Evolutionary conservation across 257 asterid genomes (phyloP).

Genomic region (Ilex aquifolium): DNA sequence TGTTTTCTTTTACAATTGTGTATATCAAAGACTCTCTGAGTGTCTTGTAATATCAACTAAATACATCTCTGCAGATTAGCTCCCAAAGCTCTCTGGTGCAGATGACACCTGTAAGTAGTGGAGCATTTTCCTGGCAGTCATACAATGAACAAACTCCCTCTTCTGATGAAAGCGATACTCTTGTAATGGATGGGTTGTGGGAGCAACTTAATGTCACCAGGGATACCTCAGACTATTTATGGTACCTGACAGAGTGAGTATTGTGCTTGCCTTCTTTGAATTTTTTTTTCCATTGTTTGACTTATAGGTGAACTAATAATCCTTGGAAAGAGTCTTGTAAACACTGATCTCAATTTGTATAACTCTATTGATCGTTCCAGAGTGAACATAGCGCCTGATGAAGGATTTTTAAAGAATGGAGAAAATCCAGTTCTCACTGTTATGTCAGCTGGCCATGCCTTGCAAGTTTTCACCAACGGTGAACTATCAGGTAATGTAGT

Average conservation of each 20-base stretch:
- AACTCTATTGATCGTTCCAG: conserved; percentile 29
- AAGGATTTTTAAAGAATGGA: conserved; percentile 61
- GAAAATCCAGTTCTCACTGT: conserved; percentile 53
- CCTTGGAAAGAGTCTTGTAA: not conserved
- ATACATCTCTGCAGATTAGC: conserved; percentile 7
- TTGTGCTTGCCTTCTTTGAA: conserved; percentile 1
- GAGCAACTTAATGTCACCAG: conserved; percentile 18
- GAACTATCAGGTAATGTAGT: conserved; percentile 44
- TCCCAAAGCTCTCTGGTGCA: conserved; percentile 5
- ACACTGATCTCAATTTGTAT: not conserved
- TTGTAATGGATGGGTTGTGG: conserved; percentile 7
- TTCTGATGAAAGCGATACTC: conserved; percentile 10
- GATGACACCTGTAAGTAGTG: conserved; percentile 7
- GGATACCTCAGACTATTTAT: conserved; percentile 19
- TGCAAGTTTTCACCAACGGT: conserved; percentile 82
- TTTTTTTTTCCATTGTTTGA: not conserved
- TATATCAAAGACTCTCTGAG: no score
- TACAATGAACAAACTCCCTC: conserved; percentile 18
- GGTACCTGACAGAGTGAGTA: conserved; percentile 59
- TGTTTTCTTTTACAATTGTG: no score
- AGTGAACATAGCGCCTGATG: conserved; percentile 56
- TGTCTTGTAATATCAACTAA: not conserved
- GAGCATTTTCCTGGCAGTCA: conserved; percentile 17
- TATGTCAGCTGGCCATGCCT: conserved; percentile 83
- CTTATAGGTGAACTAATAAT: not conserved